Percentiles rank a stretch among this genome's conserved stretches.
Conservation (phyloP, 805 yeast species). For the Kluyveromyces siamensis region DNA sequence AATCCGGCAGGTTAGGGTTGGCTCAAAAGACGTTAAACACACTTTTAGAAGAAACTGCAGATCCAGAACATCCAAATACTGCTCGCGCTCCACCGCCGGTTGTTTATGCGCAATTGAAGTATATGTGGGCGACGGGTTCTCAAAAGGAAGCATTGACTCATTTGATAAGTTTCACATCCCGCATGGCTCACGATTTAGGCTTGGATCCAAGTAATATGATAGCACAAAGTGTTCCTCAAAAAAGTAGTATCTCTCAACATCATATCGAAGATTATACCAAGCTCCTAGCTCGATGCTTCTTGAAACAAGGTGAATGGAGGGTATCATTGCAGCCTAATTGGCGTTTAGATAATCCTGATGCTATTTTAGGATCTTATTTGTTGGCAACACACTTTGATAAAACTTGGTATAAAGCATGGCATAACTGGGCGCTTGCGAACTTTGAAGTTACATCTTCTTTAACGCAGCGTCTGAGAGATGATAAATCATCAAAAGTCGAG, state of each 20-base stretch:
- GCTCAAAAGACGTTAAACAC: conserved; percentile 87
- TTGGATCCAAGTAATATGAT: conserved; percentile 80
- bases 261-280: conserved; percentile 78
- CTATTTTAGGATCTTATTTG: conserved; percentile 82
- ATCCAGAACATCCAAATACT: conserved; percentile 39
- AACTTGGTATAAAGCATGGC: conserved; percentile 98
- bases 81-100: conserved; percentile 93
- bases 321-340: conserved; percentile 71
- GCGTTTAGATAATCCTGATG: conserved; percentile 70
- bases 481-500: conserved; percentile 23
- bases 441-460: conserved; percentile 82
- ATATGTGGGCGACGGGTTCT: conserved; percentile 94
- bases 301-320: conserved; percentile 99
- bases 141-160: conserved; percentile 79
- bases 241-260: conserved; percentile 35
- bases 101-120: conserved; percentile 92
- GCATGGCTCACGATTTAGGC: conserved; percentile 83
- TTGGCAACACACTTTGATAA: conserved; percentile 92
- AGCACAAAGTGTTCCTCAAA: conserved; percentile 73
- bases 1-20: conserved; percentile 82
- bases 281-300: conserved; percentile 83
- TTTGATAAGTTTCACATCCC: conserved; percentile 80
- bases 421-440: conserved; percentile 97
- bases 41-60: conserved; percentile 65
- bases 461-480: conserved; percentile 22